Evolutionary conservation across 2,329 filamentous ascomycete species (phyloP), one percentile per base, ranked within the genome.

Genomic region (Pseudogymnoascus sp.): DNA sequence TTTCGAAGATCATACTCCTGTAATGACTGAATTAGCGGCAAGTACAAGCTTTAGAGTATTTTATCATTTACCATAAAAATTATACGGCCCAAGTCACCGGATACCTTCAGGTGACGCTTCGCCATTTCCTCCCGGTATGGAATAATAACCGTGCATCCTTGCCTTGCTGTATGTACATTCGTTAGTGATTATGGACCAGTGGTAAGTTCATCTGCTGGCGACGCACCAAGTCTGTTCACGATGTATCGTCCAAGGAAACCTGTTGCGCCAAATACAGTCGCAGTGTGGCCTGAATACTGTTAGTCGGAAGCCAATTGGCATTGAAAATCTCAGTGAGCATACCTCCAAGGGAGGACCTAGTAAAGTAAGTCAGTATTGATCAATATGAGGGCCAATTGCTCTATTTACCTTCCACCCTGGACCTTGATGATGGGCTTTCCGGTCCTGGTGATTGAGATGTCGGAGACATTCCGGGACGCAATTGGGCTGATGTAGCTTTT

Each of bases 41-140:
- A 33, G 50, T 35, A 8, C 17, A 57, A 33, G n/a, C 21, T 9
- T 35, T 15, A 17, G 7, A 8, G 28, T 3, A 15, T 19, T 33
- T 31, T 28, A 57, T 44, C 50, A 21, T 62, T 35, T 70, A 93
- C 90, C 71, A 96, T 82, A 77, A 99, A 97, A 71, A 89, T 81
- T 63, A 99, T 84, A 71, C 91, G 86, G 67, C 95, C 95, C 66
- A 99, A 82, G 78, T 99, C 95, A 78, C 95, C 95, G n/a, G 91
- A 83, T 65, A 96, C 87, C 80, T 97, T 97, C 74, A 99, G 82
- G 80, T 97, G 93, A 71, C 95, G 88, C 84, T 97, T 97, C 71
- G 89, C 82, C 93, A 97, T 97, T 78, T 97, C 95, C 81, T 99
- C 95, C 53, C 95, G 88, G 82, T 86, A 99, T 60, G 95, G 95